Evolutionary conservation across 257 asterid genomes (phyloP).

Genomic region (Ilex asprella): DNA sequence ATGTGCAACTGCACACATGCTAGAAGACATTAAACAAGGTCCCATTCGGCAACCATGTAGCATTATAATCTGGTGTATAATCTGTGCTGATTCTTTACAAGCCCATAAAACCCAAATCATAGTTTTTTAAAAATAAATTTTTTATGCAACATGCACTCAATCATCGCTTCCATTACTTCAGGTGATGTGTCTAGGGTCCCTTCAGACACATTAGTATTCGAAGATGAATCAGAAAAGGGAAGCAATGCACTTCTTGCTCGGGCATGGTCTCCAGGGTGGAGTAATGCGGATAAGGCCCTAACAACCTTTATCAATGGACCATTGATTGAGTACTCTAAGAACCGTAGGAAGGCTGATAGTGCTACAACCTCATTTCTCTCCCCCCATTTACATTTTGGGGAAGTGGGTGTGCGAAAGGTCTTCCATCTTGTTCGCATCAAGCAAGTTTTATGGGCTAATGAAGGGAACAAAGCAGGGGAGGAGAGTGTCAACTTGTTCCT

Average conservation of each 20-base stretch:
- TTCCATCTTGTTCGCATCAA: constrained; percentile 81
- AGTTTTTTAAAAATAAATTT: neutral
- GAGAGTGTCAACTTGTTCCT: constrained; percentile 89
- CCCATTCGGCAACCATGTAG: too few relatives aligned
- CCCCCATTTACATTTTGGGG: constrained; percentile 92
- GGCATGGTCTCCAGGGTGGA: constrained; percentile 98
- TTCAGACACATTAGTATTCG: constrained; percentile 52
- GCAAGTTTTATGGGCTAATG: constrained; percentile 86
- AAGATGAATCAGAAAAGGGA: constrained; percentile 85
- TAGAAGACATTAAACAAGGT: too few relatives aligned
- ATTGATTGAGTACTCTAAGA: constrained; percentile 70
- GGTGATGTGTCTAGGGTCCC: constrained; percentile 62
- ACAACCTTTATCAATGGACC: constrained; percentile 72
- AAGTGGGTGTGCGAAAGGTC: constrained; percentile 76
- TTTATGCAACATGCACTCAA: neutral
- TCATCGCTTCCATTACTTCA: constrained; percentile 16
- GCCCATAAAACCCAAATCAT: too few relatives aligned
- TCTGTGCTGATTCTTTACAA: too few relatives aligned
- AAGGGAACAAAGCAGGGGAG: constrained; percentile 77
- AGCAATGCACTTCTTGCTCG: constrained; percentile 93
- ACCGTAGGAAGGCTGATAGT: constrained; percentile 81
- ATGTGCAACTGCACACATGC: too few relatives aligned
- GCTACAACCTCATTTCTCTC: constrained; percentile 91
- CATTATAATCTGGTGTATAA: too few relatives aligned
- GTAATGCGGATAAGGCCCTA: constrained; percentile 79